phyloP scores from a whole-genome alignment of 306 rosid genomes.

The Lupinus albus region DNA sequence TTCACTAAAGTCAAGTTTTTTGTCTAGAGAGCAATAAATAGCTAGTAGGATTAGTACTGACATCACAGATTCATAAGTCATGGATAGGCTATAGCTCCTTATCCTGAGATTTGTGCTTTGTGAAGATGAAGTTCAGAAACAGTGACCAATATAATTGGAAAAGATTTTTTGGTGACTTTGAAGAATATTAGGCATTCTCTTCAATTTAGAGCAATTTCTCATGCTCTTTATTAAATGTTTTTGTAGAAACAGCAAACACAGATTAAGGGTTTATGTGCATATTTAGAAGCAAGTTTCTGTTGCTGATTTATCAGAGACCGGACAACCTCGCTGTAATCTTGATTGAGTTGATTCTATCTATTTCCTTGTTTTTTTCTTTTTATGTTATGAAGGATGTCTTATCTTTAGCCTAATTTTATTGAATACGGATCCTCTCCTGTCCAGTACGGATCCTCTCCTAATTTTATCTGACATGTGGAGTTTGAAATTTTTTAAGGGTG shows the following conservation, averaged over 20 bases:
- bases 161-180: not conserved
- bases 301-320: constrained; percentile 3
- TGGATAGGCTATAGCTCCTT: not conserved
- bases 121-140: not conserved
- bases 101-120: not conserved
- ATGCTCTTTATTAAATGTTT: constrained; percentile 2
- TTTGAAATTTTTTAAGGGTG: no score
- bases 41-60: not conserved
- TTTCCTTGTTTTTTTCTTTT: not conserved
- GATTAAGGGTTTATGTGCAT: no score
- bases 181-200: constrained; percentile 6
- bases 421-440: no score
- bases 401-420: constrained; percentile 20
- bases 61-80: not conserved
- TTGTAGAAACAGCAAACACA: not conserved
- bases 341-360: constrained; percentile 5
- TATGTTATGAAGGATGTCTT: constrained; percentile 9
- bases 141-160: not conserved
- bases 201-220: not conserved
- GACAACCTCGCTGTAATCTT: constrained; percentile 8
- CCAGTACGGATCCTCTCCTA: no score
- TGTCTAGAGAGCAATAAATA: not conserved
- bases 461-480: no score
- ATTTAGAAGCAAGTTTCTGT: constrained; percentile 11
- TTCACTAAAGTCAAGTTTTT: not conserved